Base-by-base conservation (phyloP, 139 green algal species). In the Chlamydomonas urium region DNA sequence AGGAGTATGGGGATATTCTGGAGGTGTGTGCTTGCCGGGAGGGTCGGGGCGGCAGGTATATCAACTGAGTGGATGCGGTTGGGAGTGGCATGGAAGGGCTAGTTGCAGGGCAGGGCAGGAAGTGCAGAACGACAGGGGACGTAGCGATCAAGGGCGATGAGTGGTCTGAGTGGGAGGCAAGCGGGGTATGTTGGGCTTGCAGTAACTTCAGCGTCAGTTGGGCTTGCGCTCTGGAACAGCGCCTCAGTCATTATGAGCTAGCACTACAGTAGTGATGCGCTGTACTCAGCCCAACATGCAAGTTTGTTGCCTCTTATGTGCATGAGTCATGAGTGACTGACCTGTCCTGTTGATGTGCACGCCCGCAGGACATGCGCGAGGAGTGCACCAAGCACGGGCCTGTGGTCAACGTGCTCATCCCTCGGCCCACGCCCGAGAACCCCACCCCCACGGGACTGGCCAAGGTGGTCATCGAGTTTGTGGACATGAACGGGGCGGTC, bases 1-100 rank as follows among this genome's bases (percentile, higher is more conserved):
- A 93, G 29, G 94, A 97, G 71, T 97, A 97, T 69, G 69, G 83
- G 10, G 95, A 98, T 66, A 98, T 99, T 71, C 36, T 94, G 71
- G 89, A 96, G 65, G 93, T 82, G 38, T 2, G 63, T n/a, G n/a
- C n/a, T n/a, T n/a, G n/a, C 28, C 1, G 93, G 73, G 93, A 14
- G 10, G 36, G 21, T 3, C 14, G 3, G 21, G 31, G 23, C 10
- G 10, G 29, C 24, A 24, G 4, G 19, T 65, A 37, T 31, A 37
- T 31, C 56, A 65, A 37, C n/a, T 65, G n/a, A 65, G 56, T 65
- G n/a, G 56, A 65, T 37, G 45, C n/a, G n/a, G n/a, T n/a, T n/a
- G n/a, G n/a, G n/a, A n/a, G n/a, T n/a, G n/a, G n/a, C n/a, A n/a
- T n/a, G n/a, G n/a, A n/a, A n/a, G n/a, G n/a, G n/a, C n/a, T n/a